Base-by-base conservation (phyloP, 2,329 filamentous ascomycete species). In the Fusarium stilboides region DNA sequence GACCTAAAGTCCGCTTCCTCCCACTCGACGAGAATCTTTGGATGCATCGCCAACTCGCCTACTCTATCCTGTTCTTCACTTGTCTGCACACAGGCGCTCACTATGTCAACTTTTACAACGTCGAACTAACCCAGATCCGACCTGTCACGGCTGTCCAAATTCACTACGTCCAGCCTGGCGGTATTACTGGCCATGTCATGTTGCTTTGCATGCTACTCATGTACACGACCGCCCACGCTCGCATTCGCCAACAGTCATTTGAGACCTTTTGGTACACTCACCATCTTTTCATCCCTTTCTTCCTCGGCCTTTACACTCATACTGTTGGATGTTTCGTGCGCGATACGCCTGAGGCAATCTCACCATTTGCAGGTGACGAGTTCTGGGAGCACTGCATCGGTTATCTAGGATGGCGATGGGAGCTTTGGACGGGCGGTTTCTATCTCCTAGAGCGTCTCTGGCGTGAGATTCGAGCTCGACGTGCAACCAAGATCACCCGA, bases 211-310 rank as follows among this genome's bases (percentile, higher is more conserved):
- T 99, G 96, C 84, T 99, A 68, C 83, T 99, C 68, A 99, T 99
- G 87, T 99, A 97, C 82, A 99, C 96, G 2, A 98, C 94, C 1
- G 92, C 96, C 4, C 96, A 99, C 77, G 88, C 92, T 74, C 92
- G 93, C 71, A 98, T 99, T 70, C 92, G 96, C 56, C 95, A 98
- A 78, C 96, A 99, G 78, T 97, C 94, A 0, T 99, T 94, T 77
- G 96, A 99, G 82, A 97, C 95, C 0, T 99, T 99, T 79, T 99
- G 96, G 96, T 99, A 99, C 82, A 97, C 94, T 1, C 96, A 99
- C 81, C 96, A 99, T 76, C 88, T 99, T n/a, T 98, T 98, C 76
- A 92, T 99, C 64, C 95, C 96, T 3, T 99, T 99, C 80, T 82
- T 98, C 76, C 86, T 99, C 44, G 95, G 89, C 45, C 89, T 99